A percentile compares a stretch with the other conserved stretches of the same genome.
Conservation (phyloP, 306 rosid species). For the Cucurbita pepo region DNA sequence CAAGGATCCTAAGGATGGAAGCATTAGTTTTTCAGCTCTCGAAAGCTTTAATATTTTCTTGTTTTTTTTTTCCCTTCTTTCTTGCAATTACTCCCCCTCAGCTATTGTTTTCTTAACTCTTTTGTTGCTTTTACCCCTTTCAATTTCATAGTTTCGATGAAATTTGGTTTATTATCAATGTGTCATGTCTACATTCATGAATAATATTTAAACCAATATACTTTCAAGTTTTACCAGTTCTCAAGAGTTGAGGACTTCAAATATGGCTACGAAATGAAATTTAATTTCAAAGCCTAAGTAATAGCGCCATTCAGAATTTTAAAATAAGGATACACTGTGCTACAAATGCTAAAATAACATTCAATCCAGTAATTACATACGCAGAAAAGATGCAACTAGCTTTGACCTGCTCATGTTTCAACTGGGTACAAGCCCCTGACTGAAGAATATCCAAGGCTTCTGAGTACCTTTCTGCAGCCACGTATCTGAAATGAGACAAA, state of each 20-base stretch:
- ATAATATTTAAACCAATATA: background rate
- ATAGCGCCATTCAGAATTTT: background rate
- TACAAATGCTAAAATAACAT: background rate
- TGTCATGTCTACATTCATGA: background rate
- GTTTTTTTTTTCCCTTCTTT: background rate
- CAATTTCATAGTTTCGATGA: background rate
- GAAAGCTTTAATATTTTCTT: background rate
- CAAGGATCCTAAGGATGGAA: too few relatives aligned
- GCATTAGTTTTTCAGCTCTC: background rate
- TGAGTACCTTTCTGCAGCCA: conserved; percentile 46
- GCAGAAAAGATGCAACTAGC: background rate
- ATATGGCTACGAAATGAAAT: background rate
- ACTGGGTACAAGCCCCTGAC: conserved; percentile 75
- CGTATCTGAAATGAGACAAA: conserved; percentile 48
- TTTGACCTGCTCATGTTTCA: conserved; percentile 65
- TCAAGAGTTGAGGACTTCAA: background rate
- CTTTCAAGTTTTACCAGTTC: background rate
- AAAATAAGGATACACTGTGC: background rate
- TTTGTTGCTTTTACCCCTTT: background rate
- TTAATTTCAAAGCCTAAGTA: conserved; percentile 1
- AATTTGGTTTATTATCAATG: background rate
- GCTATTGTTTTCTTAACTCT: background rate
- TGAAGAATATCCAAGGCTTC: conserved; percentile 83
- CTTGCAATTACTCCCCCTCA: background rate
- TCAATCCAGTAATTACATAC: background rate